Evolutionary conservation across 441 rosid genomes (phyloP).

Genomic region (Iberis amara): DNA sequence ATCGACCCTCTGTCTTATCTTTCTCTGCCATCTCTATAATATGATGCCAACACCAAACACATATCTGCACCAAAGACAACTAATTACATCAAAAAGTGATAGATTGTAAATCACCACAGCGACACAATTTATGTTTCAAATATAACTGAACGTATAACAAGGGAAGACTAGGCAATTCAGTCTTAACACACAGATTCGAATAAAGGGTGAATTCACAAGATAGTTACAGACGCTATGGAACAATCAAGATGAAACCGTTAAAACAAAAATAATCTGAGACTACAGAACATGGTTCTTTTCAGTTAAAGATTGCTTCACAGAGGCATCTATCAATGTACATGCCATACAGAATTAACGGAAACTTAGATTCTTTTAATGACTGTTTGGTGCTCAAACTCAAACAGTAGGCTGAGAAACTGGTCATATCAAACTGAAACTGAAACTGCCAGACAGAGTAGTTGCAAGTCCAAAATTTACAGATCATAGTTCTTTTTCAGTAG

Average conservation of each 20-base stretch:
- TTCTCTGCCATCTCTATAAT: conserved; percentile 63
- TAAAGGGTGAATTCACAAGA: conserved; percentile 5
- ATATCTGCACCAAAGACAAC: conserved; percentile 37
- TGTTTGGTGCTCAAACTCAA: conserved; percentile 1
- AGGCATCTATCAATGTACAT: not conserved
- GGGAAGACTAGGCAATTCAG: not conserved
- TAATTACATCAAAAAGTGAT: not conserved
- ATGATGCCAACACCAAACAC: conserved; percentile 74
- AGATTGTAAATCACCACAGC: not conserved
- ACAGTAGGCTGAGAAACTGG: not conserved
- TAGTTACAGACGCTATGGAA: not conserved
- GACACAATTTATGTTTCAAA: not conserved
- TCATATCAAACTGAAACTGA: too few relatives aligned
- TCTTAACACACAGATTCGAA: not conserved
- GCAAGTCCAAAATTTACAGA: too few relatives aligned
- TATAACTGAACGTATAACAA: not conserved
- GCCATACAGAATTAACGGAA: not conserved
- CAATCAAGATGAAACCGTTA: not conserved
- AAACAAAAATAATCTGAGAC: too few relatives aligned
- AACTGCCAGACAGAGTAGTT: too few relatives aligned
- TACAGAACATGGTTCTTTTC: not conserved
- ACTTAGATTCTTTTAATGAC: not conserved
- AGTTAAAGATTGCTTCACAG: conserved; percentile 7
- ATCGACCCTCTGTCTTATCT: conserved; percentile 50
- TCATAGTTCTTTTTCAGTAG: too few relatives aligned